Percentiles rank a stretch among this genome's conserved stretches.
Evolutionary conservation across 805 yeast genomes (phyloP).

Genomic region (Blastobotrys americana): DNA sequence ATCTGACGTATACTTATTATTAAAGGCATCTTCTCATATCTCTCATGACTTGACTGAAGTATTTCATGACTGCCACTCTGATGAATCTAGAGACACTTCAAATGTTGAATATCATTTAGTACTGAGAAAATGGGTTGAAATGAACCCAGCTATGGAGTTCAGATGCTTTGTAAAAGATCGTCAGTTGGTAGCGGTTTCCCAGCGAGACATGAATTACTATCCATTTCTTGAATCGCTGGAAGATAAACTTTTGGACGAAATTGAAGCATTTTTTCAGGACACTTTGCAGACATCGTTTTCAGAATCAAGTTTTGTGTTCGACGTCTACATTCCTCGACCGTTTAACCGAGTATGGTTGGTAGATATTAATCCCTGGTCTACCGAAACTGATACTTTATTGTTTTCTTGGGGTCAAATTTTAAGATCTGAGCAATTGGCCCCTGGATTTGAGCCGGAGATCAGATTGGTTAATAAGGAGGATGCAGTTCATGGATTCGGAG

Average conservation of each 20-base stretch:
- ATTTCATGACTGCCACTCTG: slow-evolving; percentile 40
- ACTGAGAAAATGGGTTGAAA: slow-evolving; percentile 69
- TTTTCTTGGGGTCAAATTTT: slow-evolving; percentile 80
- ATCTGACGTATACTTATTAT: slow-evolving; percentile 68
- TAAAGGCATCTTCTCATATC: slow-evolving; percentile 83
- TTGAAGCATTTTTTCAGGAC: slow-evolving; percentile 50
- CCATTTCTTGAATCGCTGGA: slow-evolving; percentile 52
- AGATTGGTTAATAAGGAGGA: slow-evolving; percentile 65
- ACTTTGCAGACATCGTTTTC: slow-evolving; percentile 44
- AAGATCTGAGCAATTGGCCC: slow-evolving; percentile 21
- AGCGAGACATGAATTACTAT: slow-evolving; percentile 80
- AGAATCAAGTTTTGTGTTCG: slow-evolving; percentile 58
- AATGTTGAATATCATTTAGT: slow-evolving; percentile 50
- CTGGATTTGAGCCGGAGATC: slow-evolving; percentile 34
- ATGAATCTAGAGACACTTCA: not conserved
- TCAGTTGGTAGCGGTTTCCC: slow-evolving; percentile 64
- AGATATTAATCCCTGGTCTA: slow-evolving; percentile 80
- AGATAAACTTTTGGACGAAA: slow-evolving; percentile 40
- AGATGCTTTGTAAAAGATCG: slow-evolving; percentile 70
- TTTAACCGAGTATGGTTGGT: slow-evolving; percentile 57
- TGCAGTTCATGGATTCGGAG: slow-evolving; percentile 60
- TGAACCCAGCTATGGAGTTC: slow-evolving; percentile 89
- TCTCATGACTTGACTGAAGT: slow-evolving; percentile 77
- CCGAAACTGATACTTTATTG: slow-evolving; percentile 69
- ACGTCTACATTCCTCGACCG: slow-evolving; percentile 76